These are phyloP conservation scores for Olyra latifolia DNA, from an alignment of 176 grass and related monocot genomes.

Conservation along the genomic window DNA sequence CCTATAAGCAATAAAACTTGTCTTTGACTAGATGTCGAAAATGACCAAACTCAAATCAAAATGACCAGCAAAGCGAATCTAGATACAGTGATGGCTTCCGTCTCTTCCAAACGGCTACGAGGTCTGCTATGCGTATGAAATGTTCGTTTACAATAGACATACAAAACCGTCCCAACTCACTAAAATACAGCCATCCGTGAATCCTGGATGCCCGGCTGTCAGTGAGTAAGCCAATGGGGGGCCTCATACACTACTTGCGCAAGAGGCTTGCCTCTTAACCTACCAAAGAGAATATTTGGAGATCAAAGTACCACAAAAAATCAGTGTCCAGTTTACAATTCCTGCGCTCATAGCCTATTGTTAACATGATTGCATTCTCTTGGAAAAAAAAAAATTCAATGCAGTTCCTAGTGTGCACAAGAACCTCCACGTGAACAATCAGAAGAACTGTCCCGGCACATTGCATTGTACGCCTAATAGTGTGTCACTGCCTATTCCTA, in stretches of 20 bases:
- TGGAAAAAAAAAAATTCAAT: not conserved
- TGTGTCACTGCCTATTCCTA: not conserved
- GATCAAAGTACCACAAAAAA: slow-evolving; percentile 12
- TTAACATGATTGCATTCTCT: not conserved
- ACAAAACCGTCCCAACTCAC: not conserved
- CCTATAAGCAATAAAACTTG: slow-evolving; percentile 14
- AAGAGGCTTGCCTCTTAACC: not conserved
- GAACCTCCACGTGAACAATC: slow-evolving; percentile 1
- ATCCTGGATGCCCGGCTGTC: not conserved
- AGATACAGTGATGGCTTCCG: not conserved
- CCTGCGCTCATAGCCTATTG: not conserved
- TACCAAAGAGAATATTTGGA: slow-evolving; percentile 17
- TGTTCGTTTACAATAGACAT: not conserved
- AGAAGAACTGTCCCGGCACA: slow-evolving; percentile 11
- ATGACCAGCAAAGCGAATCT: slow-evolving; percentile 26
- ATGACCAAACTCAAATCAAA: slow-evolving; percentile 16
- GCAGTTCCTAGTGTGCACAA: not conserved
- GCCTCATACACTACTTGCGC: not conserved
- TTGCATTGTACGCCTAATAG: slow-evolving; percentile 8
- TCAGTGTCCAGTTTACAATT: not conserved
- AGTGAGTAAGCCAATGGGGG: not conserved
- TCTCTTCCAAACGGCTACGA: slow-evolving; percentile 9
- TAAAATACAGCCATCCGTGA: not conserved
- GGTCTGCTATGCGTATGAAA: not conserved
- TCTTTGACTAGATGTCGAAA: slow-evolving; percentile 14